A percentile compares a stretch with the other conserved stretches of the same genome.
Evolutionary conservation across 1,139 yeast species (phyloP).

Genomic region (Geotrichum carabidarum): DNA sequence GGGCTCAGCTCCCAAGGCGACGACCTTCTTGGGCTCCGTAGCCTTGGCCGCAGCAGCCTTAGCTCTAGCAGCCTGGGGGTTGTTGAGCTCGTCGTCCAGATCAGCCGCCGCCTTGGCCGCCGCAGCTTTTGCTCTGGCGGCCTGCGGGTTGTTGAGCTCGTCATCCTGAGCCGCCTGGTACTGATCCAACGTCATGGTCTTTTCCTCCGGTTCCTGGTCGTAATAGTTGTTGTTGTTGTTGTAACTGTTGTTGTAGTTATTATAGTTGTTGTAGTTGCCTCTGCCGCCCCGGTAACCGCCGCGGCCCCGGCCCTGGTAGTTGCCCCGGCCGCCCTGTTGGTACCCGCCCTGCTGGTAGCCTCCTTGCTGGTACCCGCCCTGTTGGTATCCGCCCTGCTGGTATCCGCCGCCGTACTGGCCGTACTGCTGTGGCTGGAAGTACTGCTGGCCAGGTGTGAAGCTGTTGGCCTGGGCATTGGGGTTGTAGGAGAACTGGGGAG

Average conservation of each 20-base stretch:
- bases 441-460: constrained; percentile 16
- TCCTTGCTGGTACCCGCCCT: constrained; percentile 4
- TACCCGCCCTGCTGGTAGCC: constrained; percentile 4
- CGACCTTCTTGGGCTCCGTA: constrained; percentile 20
- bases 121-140: constrained; percentile 35
- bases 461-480: constrained; percentile 12
- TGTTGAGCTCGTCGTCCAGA: constrained; percentile 27
- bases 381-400: constrained; percentile 4
- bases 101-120: constrained; percentile 14
- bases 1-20: constrained; percentile 18
- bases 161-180: constrained; percentile 64
- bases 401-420: constrained; percentile 6
- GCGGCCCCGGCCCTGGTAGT: constrained; percentile 15
- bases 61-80: constrained; percentile 34
- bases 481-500: constrained; percentile 11
- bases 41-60: constrained; percentile 28
- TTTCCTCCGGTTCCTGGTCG: constrained; percentile 29
- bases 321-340: constrained; percentile 5
- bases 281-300: constrained; percentile 13
- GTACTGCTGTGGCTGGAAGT: constrained; percentile 10
- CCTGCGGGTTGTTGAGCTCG: constrained; percentile 31
- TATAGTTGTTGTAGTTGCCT: constrained; percentile 2
- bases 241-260: constrained; percentile 4
- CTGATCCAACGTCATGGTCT: constrained; percentile 81
- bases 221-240: constrained; percentile 3